Conservation (phyloP, 768 basidiomycete genomes). For the Paxillus involutus region DNA sequence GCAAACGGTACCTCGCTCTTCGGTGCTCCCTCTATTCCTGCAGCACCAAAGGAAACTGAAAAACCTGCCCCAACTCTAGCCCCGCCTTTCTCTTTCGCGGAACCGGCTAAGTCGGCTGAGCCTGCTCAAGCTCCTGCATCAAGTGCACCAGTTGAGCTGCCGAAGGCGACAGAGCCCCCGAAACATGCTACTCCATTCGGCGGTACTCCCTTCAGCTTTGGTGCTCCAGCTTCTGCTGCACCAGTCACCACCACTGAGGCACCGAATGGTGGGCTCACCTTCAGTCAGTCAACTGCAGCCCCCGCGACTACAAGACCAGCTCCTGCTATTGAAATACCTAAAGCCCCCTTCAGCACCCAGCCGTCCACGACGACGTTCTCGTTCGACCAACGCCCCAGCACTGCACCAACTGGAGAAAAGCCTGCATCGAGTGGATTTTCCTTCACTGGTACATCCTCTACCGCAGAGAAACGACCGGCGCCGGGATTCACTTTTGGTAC, state of each 20-base stretch:
- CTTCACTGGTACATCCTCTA: slow-evolving; percentile 32
- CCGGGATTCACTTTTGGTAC: slow-evolving; percentile 45
- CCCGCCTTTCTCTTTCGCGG: slow-evolving; percentile 30
- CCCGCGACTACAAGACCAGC: slow-evolving; percentile 11
- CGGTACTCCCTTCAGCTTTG: slow-evolving; percentile 27
- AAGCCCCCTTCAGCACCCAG: slow-evolving; percentile 41
- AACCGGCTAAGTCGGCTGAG: slow-evolving; percentile 21
- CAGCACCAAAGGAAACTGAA: slow-evolving; percentile 18
- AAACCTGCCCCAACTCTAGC: slow-evolving; percentile 10
- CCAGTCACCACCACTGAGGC: slow-evolving; percentile 20
- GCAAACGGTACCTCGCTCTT: slow-evolving; percentile 10
- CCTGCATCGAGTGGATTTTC: slow-evolving; percentile 17
- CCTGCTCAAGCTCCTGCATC: slow-evolving; percentile 8
- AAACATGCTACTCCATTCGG: slow-evolving; percentile 8
- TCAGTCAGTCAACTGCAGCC: slow-evolving; percentile 24
- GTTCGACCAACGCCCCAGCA: slow-evolving; percentile 37
- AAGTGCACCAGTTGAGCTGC: slow-evolving; percentile 9
- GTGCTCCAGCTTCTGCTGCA: slow-evolving; percentile 13
- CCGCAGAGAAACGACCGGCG: slow-evolving; percentile 35
- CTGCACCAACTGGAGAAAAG: slow-evolving; percentile 25
- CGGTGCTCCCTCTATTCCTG: not conserved
- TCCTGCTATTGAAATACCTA: slow-evolving; percentile 34
- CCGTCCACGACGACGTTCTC: slow-evolving; percentile 36
- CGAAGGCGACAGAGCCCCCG: slow-evolving; percentile 2
- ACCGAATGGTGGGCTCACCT: slow-evolving; percentile 33